Base-by-base conservation (phyloP, 352 stramenopile species). In the Globisporangium middletonii region DNA sequence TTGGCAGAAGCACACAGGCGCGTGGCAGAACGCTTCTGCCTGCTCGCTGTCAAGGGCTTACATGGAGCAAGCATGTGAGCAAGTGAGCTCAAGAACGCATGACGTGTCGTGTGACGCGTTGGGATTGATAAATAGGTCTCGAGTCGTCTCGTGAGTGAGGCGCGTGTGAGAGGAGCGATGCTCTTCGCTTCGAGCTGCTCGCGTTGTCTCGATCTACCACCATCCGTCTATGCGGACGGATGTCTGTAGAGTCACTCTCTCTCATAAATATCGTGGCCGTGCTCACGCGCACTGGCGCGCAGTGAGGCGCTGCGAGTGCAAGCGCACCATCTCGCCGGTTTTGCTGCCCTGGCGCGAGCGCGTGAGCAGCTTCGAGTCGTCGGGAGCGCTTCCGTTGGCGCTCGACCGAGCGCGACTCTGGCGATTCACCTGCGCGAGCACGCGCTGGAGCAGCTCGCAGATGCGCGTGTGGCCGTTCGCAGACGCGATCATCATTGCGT, bases 401-500 rank as follows among this genome's bases (percentile, higher is more conserved):
- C 37, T 56, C n/a, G 67, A 62, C 50, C 62, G 64, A 28, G 53
- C 51, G 23, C 50, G 12, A 49, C 62, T 35, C 50, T 53, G 38
- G 66, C 49, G 30, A 59, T 63, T 51, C 15, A 19, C 35, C 13
- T 44, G 43, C 28, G 70, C 68, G 46, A 54, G 49, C 18, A 83
- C 77, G 11, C 68, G 69, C 61, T 88, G 75, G 45, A 92, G 72
- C 44, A 92, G 52, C 50, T 84, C 79, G 59, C 79, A 89, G 53
- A 92, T 75, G 23, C 66, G 69, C 37, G 70, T 60, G 59, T 89
- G 75, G 52, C 75, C 82, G 58, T 89, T 86, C 52, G 73, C 73
- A 27, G 79, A 64, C 2, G 82, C 82, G 55, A 92, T 89, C 79
- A 83, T 82, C 52, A 89, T 69, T 2, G 77, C 79, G 48, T 92